Evolutionary conservation across 768 basidiomycete genomes (phyloP), one percentile per base, ranked within the genome.

Genomic region (Mycena epipterygia): DNA sequence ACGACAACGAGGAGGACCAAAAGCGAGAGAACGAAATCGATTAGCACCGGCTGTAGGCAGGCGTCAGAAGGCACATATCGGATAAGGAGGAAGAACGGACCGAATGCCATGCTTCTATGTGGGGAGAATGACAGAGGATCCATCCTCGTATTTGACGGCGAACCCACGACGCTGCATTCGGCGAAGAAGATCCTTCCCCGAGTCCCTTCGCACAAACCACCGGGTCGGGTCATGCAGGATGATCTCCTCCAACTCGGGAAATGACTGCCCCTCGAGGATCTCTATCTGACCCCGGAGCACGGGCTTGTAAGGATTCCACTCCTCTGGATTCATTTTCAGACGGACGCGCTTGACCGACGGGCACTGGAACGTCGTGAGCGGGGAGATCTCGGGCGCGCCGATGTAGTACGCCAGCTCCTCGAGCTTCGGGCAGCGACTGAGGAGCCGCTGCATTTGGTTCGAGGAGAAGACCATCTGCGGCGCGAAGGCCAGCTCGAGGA

Each of bases 381-480:
- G 42, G 5, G 58, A 39, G 30, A 71, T 71, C 23, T 71, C 70
- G 5, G 70, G 70, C 9, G 70, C 70, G 49, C 62, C 70, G 33
- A 71, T 30, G 33, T 27, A 39, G 25, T 61, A 66, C 12, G 32
- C 70, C 25, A 71, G 64, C 59, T 71, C 70, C 44, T 66, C 70
- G 23, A 71, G 48, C 14, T 17, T 33, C 23, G 70, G 64, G 49
- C 41, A 55, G 33, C 70, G 64, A n/a, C 49, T n/a, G 29, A 71
- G 27, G 2, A 71, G 42, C 3, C 70, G 63, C 16, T 53, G 70
- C 51, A 71, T 39, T 30, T 65, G 63, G 23, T 37, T 41, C n/a
- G 64, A 42, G 25, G 70, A 71, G 25, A 65, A 65, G 2, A 29
- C 37, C 70, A 62, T 56, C 44, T 71, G 70, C 14, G 70, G 70